Conservation (phyloP, 1,284 basidiomycete genomes). For the Filobasidium uniguttulatum region DNA sequence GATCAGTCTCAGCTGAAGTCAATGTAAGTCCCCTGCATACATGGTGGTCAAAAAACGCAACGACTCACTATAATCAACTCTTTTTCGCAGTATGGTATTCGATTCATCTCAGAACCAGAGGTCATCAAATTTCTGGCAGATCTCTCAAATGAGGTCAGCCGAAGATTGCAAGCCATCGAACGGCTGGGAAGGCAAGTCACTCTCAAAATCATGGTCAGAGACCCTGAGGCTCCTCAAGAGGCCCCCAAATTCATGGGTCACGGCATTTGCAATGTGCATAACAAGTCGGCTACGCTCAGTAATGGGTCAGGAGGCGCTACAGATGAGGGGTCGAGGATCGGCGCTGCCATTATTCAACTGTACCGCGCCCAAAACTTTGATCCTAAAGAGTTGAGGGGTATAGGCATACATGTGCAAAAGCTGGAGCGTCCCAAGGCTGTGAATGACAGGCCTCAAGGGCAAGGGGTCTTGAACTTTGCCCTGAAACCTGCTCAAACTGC, state of each 20-base stretch:
- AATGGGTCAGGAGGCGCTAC: conserved; percentile 52
- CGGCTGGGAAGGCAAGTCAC: conserved; percentile 61
- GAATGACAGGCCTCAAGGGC: conserved; percentile 1
- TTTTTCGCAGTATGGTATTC: conserved; percentile 73
- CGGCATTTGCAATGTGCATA: conserved; percentile 71
- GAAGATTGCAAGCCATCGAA: conserved; percentile 51
- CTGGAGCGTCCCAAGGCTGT: conserved; percentile 43
- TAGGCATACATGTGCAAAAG: conserved; percentile 86
- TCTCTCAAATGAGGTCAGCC: conserved; percentile 62
- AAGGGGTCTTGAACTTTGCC: conserved; percentile 3
- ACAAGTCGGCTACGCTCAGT: conserved; percentile 52
- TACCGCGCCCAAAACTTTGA: conserved; percentile 61
- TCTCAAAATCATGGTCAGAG: conserved; percentile 76
- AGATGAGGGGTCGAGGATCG: conserved; percentile 56
- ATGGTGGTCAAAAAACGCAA: too few species aligned
- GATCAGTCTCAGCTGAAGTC: conserved; percentile 79
- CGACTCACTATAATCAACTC: too few species aligned
- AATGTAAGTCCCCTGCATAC: conserved; percentile 59
- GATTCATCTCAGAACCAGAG: conserved; percentile 69
- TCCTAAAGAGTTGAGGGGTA: conserved; percentile 75
- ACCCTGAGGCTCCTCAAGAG: conserved; percentile 73
- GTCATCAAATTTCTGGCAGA: conserved; percentile 62
- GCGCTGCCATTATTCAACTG: conserved; percentile 62
- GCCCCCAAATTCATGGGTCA: conserved; percentile 95
- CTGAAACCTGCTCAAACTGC: neutral